Conservation (phyloP, 2,329 filamentous ascomycete species). For the Juglanconis oblonga region DNA sequence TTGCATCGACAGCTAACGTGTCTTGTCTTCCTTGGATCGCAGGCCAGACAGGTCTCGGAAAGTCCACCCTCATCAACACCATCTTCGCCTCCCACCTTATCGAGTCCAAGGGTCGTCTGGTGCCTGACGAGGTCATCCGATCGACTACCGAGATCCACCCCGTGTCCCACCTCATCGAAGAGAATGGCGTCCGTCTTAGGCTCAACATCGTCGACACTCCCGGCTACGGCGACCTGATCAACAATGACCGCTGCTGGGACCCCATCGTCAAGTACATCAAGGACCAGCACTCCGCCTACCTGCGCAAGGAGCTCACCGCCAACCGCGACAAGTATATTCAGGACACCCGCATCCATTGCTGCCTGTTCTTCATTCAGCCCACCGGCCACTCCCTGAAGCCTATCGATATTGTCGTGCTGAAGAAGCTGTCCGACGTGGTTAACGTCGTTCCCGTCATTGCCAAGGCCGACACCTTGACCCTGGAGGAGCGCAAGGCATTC, state of each 20-base stretch:
- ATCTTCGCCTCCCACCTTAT: constrained; percentile 99
- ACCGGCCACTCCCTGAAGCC: constrained; percentile 98
- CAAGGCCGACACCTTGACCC: constrained; percentile 93
- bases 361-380: constrained; percentile 98
- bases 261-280: constrained; percentile 99
- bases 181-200: constrained; percentile 95
- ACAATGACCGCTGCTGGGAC: constrained; percentile 99
- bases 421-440: constrained; percentile 99
- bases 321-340: constrained; percentile 99
- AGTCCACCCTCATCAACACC: constrained; percentile 99
- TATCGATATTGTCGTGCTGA: constrained; percentile 98
- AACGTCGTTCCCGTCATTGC: constrained; percentile 99
- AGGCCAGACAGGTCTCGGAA: constrained; percentile 98
- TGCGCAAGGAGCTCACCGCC: constrained; percentile 98
- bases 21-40: constrained; percentile 25
- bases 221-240: constrained; percentile 96
- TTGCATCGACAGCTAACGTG: constrained; percentile 27
- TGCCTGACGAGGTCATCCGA: constrained; percentile 89
- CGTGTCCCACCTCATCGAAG: constrained; percentile 97
- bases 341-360: constrained; percentile 99
- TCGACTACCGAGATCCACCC: constrained; percentile 97
- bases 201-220: constrained; percentile 99
- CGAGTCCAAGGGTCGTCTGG: constrained; percentile 94
- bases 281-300: constrained; percentile 98
- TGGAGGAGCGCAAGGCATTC: constrained; percentile 93